Percentiles rank a stretch among this genome's conserved stretches.
phyloP scores from a whole-genome alignment of 2,329 filamentous ascomycete species.

The Dothistroma septosporum region DNA sequence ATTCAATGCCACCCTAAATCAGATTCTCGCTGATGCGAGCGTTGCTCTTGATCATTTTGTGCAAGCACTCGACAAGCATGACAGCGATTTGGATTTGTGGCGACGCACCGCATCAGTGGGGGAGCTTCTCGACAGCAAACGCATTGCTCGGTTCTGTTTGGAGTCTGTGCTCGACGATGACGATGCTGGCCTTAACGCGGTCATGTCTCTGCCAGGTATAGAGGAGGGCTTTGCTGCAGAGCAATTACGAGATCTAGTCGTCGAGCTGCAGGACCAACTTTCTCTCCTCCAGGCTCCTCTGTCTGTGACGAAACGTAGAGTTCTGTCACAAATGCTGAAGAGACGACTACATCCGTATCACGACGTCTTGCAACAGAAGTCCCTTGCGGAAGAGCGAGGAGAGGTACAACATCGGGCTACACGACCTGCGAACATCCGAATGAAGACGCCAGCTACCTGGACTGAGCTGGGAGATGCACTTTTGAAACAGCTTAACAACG shows the following conservation, averaged over 20 bases:
- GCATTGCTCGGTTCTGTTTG: conserved; percentile 58
- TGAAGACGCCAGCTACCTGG: conserved; percentile 31
- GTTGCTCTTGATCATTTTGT: conserved; percentile 54
- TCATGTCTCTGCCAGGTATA: conserved; percentile 55
- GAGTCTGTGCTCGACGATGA: conserved; percentile 61
- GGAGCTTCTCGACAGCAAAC: conserved; percentile 54
- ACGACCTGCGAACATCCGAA: conserved; percentile 17
- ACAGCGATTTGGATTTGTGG: conserved; percentile 62
- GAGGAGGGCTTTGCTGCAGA: conserved; percentile 53
- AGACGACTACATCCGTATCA: conserved; percentile 53
- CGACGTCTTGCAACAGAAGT: conserved; percentile 34
- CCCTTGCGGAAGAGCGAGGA: conserved; percentile 8
- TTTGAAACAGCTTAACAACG: conserved; percentile 27
- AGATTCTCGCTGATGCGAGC: conserved; percentile 35
- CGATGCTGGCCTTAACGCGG: conserved; percentile 52
- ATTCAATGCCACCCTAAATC: conserved; percentile 25
- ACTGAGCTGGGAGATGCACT: conserved; percentile 33
- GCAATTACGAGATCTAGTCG: conserved; percentile 48
- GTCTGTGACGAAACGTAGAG: conserved; percentile 47
- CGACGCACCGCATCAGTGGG: conserved; percentile 57
- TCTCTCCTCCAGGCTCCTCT: conserved; percentile 51
- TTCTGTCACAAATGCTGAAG: conserved; percentile 51
- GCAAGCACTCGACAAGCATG: conserved; percentile 61
- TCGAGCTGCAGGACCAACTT: conserved; percentile 52
- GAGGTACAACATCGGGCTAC: background rate